A percentile compares a stretch with the other conserved stretches of the same genome.
These are phyloP conservation scores for Chytriomyces hyalinus DNA, from an alignment of 192 early-diverging fungal species.

Conservation along the genomic window DNA sequence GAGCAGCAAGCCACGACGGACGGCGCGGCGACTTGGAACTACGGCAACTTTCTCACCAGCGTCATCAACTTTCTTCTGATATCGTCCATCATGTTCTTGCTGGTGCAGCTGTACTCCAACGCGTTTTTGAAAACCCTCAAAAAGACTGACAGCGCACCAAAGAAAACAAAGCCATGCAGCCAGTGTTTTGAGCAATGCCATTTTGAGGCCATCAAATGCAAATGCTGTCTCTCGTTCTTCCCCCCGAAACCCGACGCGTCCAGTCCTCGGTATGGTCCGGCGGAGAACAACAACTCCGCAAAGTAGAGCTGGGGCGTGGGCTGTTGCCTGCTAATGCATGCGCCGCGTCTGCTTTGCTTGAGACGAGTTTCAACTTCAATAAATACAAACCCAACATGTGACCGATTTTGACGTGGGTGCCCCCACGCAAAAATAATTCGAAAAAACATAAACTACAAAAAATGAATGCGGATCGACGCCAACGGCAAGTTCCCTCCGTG, in stretches of 20 bases:
- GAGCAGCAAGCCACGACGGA: neutral
- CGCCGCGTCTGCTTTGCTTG: too few species aligned
- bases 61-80: conserved; percentile 67
- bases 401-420: too few species aligned
- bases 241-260: neutral
- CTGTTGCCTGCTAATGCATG: too few species aligned
- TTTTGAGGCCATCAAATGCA: conserved; percentile 6
- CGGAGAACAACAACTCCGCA: too few species aligned
- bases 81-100: conserved; percentile 13
- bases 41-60: conserved; percentile 66
- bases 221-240: conserved; percentile 9
- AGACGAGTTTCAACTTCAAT: too few species aligned
- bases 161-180: conserved; percentile 4
- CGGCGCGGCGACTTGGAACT: conserved; percentile 43
- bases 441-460: neutral
- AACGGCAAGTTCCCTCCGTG: neutral
- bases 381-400: too few species aligned
- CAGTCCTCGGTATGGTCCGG: too few species aligned
- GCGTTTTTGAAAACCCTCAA: conserved; percentile 16
- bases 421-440: neutral
- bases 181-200: neutral
- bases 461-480: neutral
- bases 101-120: conserved; percentile 27
- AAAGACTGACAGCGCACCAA: neutral
- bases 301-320: too few species aligned